These are phyloP conservation scores for Cytospora schulzeri DNA, from an alignment of 2,329 filamentous ascomycete species.

Conservation along the genomic window DNA sequence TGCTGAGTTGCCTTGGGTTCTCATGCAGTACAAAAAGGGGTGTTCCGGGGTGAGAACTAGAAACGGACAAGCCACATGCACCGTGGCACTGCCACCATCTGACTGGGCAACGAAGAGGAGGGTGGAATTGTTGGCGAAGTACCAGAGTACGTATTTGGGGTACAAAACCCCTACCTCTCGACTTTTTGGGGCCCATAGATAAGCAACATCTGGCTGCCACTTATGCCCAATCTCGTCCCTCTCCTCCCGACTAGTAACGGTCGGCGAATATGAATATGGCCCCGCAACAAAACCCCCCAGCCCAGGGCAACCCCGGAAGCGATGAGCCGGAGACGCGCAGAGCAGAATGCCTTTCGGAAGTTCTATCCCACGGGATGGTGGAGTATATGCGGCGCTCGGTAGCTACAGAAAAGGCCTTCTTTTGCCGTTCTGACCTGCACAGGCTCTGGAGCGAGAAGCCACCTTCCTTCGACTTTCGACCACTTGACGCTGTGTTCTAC, in stretches of 20 bases:
- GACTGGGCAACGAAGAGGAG: neutral
- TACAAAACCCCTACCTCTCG: neutral
- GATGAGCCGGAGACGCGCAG: constrained; percentile 1
- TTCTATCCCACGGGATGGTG: neutral
- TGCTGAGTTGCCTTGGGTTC: neutral
- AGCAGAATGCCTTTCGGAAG: constrained; percentile 1
- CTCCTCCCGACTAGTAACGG: neutral
- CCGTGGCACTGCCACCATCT: neutral
- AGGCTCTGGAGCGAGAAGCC: constrained; percentile 2
- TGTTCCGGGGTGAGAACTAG: neutral
- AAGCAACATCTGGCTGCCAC: neutral
- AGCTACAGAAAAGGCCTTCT: constrained; percentile 12
- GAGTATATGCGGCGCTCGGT: constrained; percentile 1
- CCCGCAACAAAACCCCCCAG: neutral
- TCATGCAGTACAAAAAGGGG: too few relatives aligned
- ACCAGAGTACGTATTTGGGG: neutral
- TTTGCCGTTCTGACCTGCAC: constrained; percentile 19
- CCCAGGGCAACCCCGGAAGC: neutral
- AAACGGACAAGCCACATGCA: neutral
- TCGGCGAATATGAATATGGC: neutral
- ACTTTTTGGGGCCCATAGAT: constrained; percentile 6
- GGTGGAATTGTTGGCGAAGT: neutral
- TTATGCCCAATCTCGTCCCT: neutral
- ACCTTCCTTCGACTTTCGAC: neutral
- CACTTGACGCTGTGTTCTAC: constrained; percentile 5